These are phyloP conservation scores for Dactylonectria macrodidyma DNA, from an alignment of 2,329 filamentous ascomycete genomes.

Conservation along the genomic window DNA sequence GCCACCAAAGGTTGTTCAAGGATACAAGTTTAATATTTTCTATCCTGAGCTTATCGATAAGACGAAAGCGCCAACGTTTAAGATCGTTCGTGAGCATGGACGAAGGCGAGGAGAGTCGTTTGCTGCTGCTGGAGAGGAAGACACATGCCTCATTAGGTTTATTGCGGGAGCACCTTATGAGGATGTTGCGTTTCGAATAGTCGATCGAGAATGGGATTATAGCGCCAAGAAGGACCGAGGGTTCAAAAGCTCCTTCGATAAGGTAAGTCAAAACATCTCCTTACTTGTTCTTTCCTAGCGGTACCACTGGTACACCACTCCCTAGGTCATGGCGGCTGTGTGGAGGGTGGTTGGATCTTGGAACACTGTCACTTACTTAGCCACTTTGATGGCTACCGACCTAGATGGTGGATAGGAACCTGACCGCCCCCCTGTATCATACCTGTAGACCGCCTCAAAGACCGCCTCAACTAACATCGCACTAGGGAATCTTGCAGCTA, in stretches of 20 bases:
- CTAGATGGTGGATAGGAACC: constrained; percentile 21
- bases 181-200: constrained; percentile 96
- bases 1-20: constrained; percentile 97
- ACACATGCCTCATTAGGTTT: constrained; percentile 97
- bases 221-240: constrained; percentile 95
- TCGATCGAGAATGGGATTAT: constrained; percentile 99
- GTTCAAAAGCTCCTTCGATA: constrained; percentile 97
- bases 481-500: constrained; percentile 90
- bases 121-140: constrained; percentile 93
- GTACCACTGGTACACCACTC: constrained; percentile 25
- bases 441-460: constrained; percentile 29
- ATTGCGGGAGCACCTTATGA: constrained; percentile 96
- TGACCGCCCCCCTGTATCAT: constrained; percentile 5
- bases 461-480: constrained; percentile 38
- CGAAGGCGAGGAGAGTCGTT: constrained; percentile 92
- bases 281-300: constrained; percentile 35
- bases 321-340: constrained; percentile 23
- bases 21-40: constrained; percentile 99
- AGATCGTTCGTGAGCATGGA: constrained; percentile 94
- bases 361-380: constrained; percentile 27
- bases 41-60: constrained; percentile 98
- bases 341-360: constrained; percentile 26
- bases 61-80: constrained; percentile 93
- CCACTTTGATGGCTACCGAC: constrained; percentile 30
- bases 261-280: constrained; percentile 71